A percentile compares a stretch with the other conserved stretches of the same genome.
Evolutionary conservation across 805 yeast species (phyloP).

Genomic region (Candida ipomoeae): DNA sequence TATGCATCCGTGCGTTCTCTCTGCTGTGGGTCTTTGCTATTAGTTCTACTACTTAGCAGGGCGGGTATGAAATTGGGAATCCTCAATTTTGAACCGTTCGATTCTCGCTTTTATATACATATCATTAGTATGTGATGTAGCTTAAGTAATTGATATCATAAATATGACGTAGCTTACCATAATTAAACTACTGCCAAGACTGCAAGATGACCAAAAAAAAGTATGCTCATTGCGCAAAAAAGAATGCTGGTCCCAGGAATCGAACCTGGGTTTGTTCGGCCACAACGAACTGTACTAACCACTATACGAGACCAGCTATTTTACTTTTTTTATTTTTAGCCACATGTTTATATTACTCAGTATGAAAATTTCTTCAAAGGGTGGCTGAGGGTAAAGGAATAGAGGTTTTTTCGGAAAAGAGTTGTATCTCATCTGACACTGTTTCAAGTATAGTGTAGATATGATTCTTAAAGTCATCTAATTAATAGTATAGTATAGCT

Average conservation of each 20-base stretch:
- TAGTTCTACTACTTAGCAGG: neutral
- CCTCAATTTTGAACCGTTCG: neutral
- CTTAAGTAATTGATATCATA: too few relatives aligned
- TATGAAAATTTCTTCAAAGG: too few relatives aligned
- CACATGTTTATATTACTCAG: too few relatives aligned
- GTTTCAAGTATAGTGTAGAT: too few relatives aligned
- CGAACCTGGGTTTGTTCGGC: slow-evolving; percentile 74
- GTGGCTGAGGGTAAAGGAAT: too few relatives aligned
- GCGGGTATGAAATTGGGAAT: neutral
- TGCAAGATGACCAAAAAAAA: neutral
- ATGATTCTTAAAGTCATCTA: too few relatives aligned
- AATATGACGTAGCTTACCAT: too few relatives aligned
- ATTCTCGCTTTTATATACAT: slow-evolving; percentile 2
- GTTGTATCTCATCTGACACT: too few relatives aligned
- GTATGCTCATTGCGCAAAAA: slow-evolving; percentile 18
- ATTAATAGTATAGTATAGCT: too few relatives aligned
- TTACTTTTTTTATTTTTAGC: neutral
- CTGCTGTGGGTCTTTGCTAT: slow-evolving; percentile 2
- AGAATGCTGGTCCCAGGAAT: slow-evolving; percentile 66
- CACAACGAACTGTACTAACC: slow-evolving; percentile 72
- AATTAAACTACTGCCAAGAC: too few relatives aligned
- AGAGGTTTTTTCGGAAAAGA: too few relatives aligned
- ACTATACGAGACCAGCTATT: slow-evolving; percentile 50
- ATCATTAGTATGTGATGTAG: neutral
- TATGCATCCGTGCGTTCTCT: neutral